Conservation (phyloP, 2,329 filamentous ascomycete genomes). For the Clathrospora elynae region DNA sequence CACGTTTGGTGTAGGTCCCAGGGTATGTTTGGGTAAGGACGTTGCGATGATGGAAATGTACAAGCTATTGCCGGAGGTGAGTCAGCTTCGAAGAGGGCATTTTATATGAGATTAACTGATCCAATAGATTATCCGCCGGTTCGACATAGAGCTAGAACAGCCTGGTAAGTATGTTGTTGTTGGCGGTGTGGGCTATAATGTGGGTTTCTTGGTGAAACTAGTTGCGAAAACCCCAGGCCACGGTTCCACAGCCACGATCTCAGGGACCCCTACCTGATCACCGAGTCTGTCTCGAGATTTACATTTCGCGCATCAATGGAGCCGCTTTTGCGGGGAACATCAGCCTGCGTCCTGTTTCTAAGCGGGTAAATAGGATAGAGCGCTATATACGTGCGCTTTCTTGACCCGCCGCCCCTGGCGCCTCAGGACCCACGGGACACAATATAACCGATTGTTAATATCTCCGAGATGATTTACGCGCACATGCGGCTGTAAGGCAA, state of each 20-base stretch:
- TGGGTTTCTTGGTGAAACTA: conserved; percentile 26
- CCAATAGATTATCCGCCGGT: conserved; percentile 32
- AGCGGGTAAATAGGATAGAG: conserved; percentile 17
- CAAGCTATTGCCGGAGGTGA: conserved; percentile 44
- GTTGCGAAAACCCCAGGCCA: too few relatives aligned
- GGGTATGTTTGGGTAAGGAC: conserved; percentile 42
- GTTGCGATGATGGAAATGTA: conserved; percentile 39
- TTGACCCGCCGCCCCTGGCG: too few relatives aligned
- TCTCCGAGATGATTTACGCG: conserved; percentile 13
- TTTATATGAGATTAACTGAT: conserved; percentile 2
- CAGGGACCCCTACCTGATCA: too few relatives aligned
- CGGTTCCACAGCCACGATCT: too few relatives aligned
- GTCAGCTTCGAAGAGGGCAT: too few relatives aligned
- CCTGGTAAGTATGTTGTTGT: conserved; percentile 35
- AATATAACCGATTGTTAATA: conserved; percentile 16
- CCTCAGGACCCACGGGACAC: conserved; percentile 4
- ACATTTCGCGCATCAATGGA: too few relatives aligned
- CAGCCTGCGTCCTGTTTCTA: not conserved
- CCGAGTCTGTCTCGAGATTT: too few relatives aligned
- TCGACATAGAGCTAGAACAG: conserved; percentile 34
- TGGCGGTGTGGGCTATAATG: conserved; percentile 41
- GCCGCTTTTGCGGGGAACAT: too few relatives aligned
- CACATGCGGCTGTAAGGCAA: not conserved
- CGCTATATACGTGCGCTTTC: too few relatives aligned
- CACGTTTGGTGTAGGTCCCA: conserved; percentile 35